Evolutionary conservation across 129 eudicot genomes (phyloP).

Genomic region (Arctium minus): DNA sequence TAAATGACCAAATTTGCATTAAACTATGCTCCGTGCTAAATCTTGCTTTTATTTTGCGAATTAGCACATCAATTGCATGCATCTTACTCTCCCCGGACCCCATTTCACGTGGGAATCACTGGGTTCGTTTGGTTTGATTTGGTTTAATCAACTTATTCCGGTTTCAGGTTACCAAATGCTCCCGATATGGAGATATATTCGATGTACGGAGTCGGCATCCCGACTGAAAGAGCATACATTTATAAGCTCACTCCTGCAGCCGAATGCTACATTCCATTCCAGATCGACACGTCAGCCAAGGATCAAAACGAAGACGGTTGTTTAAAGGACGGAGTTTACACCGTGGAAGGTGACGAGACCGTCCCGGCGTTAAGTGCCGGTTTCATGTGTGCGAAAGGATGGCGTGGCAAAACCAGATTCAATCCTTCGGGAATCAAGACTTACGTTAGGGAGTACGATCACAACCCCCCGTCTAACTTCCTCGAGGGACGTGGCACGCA

Average conservation of each 20-base stretch:
- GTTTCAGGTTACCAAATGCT: conserved; percentile 87
- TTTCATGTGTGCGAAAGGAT: conserved; percentile 92
- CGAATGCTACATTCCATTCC: conserved; percentile 89
- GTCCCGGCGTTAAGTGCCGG: conserved; percentile 93
- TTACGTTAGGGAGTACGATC: conserved; percentile 72
- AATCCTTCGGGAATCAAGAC: conserved; percentile 86
- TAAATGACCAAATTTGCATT: background rate
- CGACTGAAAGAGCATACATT: conserved; percentile 87
- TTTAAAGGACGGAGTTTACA: conserved; percentile 70
- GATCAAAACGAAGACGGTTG: conserved; percentile 45
- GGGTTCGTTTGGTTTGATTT: background rate
- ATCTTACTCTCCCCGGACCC: no score
- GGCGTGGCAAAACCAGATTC: conserved; percentile 96
- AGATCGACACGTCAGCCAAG: conserved; percentile 73
- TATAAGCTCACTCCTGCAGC: conserved; percentile 57
- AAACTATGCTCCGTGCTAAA: background rate
- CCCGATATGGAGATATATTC: conserved; percentile 95
- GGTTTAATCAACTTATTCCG: background rate
- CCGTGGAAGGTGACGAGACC: conserved; percentile 87
- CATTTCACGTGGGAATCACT: no score
- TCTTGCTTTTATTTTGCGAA: background rate
- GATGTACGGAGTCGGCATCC: conserved; percentile 90
- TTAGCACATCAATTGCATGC: background rate
- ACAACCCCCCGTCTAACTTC: conserved; percentile 84
- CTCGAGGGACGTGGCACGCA: conserved; percentile 96